Evolutionary conservation across 208 protist genomes (phyloP), one percentile per base, ranked within the genome.

Genomic region (Leishmania guyanensis): DNA sequence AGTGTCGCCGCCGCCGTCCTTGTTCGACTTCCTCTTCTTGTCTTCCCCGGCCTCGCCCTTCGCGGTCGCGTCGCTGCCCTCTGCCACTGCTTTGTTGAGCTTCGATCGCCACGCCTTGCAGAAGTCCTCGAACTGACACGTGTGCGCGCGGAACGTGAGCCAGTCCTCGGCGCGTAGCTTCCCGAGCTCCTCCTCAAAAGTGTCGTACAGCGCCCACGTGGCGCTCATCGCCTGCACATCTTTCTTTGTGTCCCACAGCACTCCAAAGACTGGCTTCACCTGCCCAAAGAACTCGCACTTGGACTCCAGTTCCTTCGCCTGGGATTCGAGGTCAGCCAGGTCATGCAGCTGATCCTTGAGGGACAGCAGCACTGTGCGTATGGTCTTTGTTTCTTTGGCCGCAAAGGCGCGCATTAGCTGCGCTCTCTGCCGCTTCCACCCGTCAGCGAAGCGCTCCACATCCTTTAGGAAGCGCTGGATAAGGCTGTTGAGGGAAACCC

Each of bases 81-180:
- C 76, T 29, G 75, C 66, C 65, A 76, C 33, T 54, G 80, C 77
- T 71, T 81, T 78, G 0, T 84, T 85, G 17, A 95, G 76, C n/a
- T 84, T 39, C 36, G 36, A 39, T 39, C 75, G 74, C 97, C 97
- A 99, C 29, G 96, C 92, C 64, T 90, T 92, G 84, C 98, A 92
- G 78, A 99, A 99, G 82, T 99, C 98, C 50, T 98, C 97, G 86
- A 99, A 98, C 50, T 95, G 82, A 78, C 95, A 98, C 79, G 89
- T 93, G 83, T 98, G 93, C 20, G 91, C 77, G 73, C 98, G 95
- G 83, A 99, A 99, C 10, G 95, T 96, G 65, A 99, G 88, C 98
- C 98, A 99, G 82, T 99, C 95, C 86, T 99, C 94, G 17, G 86
- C 72, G 66, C 93, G 89, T 33, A 99, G 79, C 72, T 84, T 87